Base-by-base conservation (phyloP, 371 early-diverging fungal genomes). In the Catenaria anguillulae region DNA sequence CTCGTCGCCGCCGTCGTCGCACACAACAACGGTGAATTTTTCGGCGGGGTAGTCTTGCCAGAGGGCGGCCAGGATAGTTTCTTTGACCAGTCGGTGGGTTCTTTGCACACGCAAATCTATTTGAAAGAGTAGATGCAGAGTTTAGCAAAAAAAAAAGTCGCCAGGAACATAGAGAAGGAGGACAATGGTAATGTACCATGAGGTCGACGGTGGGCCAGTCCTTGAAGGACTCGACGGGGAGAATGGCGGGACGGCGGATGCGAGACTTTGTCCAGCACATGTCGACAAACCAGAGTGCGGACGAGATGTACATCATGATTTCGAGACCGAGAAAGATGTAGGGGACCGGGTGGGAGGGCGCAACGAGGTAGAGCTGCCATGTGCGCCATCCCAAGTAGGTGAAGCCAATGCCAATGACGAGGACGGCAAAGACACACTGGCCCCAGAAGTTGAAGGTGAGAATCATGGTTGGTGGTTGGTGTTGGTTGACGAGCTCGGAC, bases 11-110 rank as follows among this genome's bases (percentile, higher is more conserved):
- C 62, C 62, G 21, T 62, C 62, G 56, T 62, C 62, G 50, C 52
- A 55, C n/a, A 62, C 42, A 33, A 54, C 19, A 34, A 46, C 48
- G 33, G 19, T 54, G 55, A 62, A 55, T 26, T 52, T 26, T 4
- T 55, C 56, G 52, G 37, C 52, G 26, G 62, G 62, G 62, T 62
- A 62, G 56, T 62, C 62, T 33, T 62, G 62, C 54, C 62, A 45
- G 24, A 62, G 40, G 2, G 62, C 62, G 34, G 62, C 56, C 19
- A 50, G 26, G 31, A 55, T 35, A 26, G 62, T 62, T 13, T 62
- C 62, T 21, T 55, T 54, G 56, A 62, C 52, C 33, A 56, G n/a
- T 54, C 55, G 23, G 54, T 54, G 26, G 62, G 62, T n/a, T 62
- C 62, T 10, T 17, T 17, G 40, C 62, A 62, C 19, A n/a, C n/a